A percentile compares a stretch with the other conserved stretches of the same genome.
phyloP scores from a whole-genome alignment of 1,284 basidiomycete species.

The Cerrena zonata region DNA sequence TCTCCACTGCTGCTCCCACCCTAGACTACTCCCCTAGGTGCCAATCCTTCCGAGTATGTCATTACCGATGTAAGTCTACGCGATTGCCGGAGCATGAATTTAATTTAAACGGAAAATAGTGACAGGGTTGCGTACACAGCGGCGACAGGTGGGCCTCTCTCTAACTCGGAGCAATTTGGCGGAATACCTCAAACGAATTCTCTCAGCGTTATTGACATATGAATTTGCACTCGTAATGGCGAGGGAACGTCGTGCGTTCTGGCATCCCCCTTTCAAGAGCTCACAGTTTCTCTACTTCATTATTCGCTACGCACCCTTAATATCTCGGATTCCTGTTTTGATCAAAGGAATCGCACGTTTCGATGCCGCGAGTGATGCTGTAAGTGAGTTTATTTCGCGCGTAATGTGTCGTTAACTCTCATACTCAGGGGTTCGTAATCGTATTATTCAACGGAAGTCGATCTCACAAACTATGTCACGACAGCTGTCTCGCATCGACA shows the following conservation, averaged over 20 bases:
- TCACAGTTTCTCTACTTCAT: neutral
- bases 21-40: too few species aligned
- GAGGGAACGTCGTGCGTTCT: neutral
- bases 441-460: too few species aligned
- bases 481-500: neutral
- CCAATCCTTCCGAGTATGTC: too few species aligned
- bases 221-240: neutral
- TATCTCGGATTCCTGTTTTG: neutral
- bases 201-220: neutral
- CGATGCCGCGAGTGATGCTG: neutral
- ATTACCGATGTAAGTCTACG: too few species aligned
- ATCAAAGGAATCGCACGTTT: neutral
- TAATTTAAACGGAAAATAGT: too few species aligned
- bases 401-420: neutral
- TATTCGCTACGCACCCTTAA: neutral
- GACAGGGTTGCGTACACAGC: neutral
- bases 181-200: too few species aligned
- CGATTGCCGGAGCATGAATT: too few species aligned
- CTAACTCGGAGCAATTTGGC: too few species aligned
- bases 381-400: neutral
- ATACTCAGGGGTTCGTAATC: neutral
- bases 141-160: neutral
- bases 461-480: neutral
- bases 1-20: too few species aligned
- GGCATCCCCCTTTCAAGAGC: neutral